phyloP scores from a whole-genome alignment of 2,329 filamentous ascomycete genomes.

The Metarhizium anisopliae region DNA sequence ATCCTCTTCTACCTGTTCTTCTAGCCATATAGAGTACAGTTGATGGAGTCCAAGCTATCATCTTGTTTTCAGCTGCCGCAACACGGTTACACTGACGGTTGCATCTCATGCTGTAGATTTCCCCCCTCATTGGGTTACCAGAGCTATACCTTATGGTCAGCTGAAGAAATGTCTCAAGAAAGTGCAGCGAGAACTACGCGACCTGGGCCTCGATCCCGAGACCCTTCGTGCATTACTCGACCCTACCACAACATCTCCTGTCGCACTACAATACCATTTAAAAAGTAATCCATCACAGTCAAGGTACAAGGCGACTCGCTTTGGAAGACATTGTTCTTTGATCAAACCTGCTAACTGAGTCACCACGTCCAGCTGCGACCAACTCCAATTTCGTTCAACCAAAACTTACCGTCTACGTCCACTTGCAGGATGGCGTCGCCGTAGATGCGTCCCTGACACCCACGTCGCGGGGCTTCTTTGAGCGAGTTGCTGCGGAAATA shows the following conservation, averaged over 20 bases:
- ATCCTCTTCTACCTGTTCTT: background rate
- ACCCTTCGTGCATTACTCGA: constrained; percentile 59
- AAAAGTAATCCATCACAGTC: constrained; percentile 27
- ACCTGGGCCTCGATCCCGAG: constrained; percentile 62
- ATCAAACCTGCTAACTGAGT: background rate
- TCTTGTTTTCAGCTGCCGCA: background rate
- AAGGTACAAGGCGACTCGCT: background rate
- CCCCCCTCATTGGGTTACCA: constrained; percentile 61
- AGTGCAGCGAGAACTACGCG: constrained; percentile 61
- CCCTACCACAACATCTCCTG: constrained; percentile 35
- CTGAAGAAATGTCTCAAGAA: constrained; percentile 86
- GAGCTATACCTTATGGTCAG: constrained; percentile 73
- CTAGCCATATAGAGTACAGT: background rate
- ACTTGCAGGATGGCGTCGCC: constrained; percentile 55
- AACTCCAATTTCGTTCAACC: constrained; percentile 48
- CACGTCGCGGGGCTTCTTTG: constrained; percentile 54
- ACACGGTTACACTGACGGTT: background rate
- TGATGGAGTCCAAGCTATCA: background rate
- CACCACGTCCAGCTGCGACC: constrained; percentile 21
- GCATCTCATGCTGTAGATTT: constrained; percentile 40
- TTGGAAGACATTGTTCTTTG: background rate
- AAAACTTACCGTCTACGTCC: constrained; percentile 60
- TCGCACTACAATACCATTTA: constrained; percentile 46
- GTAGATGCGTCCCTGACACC: constrained; percentile 60
- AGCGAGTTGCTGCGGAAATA: constrained; percentile 45